Evolutionary conservation across 2,329 filamentous ascomycete species (phyloP).

Genomic region (Sporothrix pallida): DNA sequence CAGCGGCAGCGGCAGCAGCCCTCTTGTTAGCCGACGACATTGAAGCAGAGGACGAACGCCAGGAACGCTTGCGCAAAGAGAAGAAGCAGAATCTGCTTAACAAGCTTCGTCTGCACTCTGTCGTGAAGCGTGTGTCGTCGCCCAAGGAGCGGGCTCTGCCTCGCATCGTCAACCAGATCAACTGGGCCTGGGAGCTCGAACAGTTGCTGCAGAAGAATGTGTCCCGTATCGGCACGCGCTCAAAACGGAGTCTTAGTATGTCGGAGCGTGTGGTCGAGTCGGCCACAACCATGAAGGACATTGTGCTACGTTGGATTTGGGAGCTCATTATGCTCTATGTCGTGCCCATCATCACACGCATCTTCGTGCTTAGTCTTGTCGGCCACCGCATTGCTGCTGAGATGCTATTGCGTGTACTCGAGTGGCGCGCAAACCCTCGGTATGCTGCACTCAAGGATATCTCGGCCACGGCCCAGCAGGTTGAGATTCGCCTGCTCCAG

Average conservation of each 20-base stretch:
- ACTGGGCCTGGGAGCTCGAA: slow-evolving; percentile 92
- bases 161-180: slow-evolving; percentile 88
- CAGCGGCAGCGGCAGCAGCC: slow-evolving; percentile 4
- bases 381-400: slow-evolving; percentile 82
- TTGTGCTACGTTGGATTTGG: slow-evolving; percentile 71
- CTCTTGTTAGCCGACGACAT: slow-evolving; percentile 52
- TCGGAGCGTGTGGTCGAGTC: slow-evolving; percentile 94
- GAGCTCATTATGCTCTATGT: slow-evolving; percentile 75
- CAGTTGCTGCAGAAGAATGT: slow-evolving; percentile 87
- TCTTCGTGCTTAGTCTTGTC: slow-evolving; percentile 80
- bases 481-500: slow-evolving; percentile 95
- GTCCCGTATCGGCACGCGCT: slow-evolving; percentile 78
- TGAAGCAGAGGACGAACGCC: slow-evolving; percentile 74
- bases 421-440: slow-evolving; percentile 80
- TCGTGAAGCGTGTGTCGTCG: slow-evolving; percentile 75
- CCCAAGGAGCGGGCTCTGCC: slow-evolving; percentile 81
- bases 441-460: slow-evolving; percentile 91
- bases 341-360: slow-evolving; percentile 73
- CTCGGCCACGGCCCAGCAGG: slow-evolving; percentile 93
- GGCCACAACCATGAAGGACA: slow-evolving; percentile 82
- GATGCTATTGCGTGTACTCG: slow-evolving; percentile 75
- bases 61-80: slow-evolving; percentile 63
- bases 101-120: slow-evolving; percentile 87
- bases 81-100: slow-evolving; percentile 73
- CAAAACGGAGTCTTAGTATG: slow-evolving; percentile 85